Conservation (phyloP, 257 asterid species). For the Solanum sitiens region DNA sequence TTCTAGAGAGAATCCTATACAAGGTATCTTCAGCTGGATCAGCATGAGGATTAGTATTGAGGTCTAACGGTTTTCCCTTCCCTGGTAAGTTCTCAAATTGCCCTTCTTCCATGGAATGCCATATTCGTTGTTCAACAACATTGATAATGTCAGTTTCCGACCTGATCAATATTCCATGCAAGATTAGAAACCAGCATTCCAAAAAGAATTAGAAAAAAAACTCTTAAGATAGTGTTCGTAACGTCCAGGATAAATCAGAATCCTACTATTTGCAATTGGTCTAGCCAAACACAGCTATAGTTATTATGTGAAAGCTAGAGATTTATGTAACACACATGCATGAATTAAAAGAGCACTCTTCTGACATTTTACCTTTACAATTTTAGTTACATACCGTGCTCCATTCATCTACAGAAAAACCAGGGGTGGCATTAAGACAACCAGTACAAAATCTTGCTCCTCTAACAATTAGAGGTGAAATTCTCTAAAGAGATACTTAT, state of each 20-base stretch:
- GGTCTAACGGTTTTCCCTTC: constrained; percentile 81
- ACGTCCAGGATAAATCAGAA: background rate
- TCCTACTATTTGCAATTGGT: background rate
- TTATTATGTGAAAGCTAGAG: background rate
- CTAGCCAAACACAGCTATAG: background rate
- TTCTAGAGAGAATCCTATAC: constrained; percentile 66
- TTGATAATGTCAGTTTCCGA: constrained; percentile 81
- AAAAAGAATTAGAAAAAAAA: background rate
- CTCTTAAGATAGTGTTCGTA: background rate
- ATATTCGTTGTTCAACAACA: constrained; percentile 76
- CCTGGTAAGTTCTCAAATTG: constrained; percentile 80
- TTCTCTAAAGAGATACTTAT: background rate
- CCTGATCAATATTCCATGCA: constrained; percentile 27
- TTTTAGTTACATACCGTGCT: background rate
- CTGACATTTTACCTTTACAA: background rate
- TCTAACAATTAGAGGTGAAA: background rate
- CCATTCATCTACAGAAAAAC: background rate
- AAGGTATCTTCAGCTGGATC: constrained; percentile 87
- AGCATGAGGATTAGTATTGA: constrained; percentile 64
- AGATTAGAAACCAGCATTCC: background rate
- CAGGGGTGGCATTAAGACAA: background rate
- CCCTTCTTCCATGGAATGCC: constrained; percentile 93
- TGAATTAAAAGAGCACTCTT: background rate
- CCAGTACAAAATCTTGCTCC: background rate
- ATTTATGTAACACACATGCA: background rate